Evolutionary conservation across 352 stramenopile species (phyloP).

Genomic region (Globisporangium megalacanthum): DNA sequence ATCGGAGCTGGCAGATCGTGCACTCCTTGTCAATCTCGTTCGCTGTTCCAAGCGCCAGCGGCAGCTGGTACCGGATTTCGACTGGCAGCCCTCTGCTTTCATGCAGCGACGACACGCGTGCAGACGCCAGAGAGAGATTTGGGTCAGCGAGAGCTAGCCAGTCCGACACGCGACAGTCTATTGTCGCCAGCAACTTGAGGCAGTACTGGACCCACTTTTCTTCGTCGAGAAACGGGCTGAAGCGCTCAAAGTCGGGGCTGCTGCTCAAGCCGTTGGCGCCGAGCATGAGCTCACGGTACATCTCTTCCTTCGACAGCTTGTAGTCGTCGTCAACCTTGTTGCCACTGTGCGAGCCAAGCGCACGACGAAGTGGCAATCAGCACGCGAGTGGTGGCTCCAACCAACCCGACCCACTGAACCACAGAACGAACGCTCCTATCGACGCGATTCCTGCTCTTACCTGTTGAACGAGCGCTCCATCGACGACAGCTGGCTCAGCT

Average conservation of each 20-base stretch:
- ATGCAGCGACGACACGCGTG: not conserved
- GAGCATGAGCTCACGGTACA: conserved; percentile 58
- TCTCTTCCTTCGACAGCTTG: conserved; percentile 57
- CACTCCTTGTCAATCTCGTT: conserved; percentile 84
- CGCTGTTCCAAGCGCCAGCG: conserved; percentile 64
- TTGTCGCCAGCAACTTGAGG: not conserved
- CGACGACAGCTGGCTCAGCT: conserved; percentile 65
- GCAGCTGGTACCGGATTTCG: conserved; percentile 77
- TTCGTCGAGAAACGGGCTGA: conserved; percentile 74
- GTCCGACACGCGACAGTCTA: too few relatives aligned
- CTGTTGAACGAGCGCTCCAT: conserved; percentile 55
- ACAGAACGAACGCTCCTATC: too few relatives aligned
- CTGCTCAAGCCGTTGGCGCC: conserved; percentile 51
- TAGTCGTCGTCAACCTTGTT: conserved; percentile 44
- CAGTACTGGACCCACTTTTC: conserved; percentile 28
- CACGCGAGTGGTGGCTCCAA: too few relatives aligned
- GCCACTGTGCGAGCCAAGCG: conserved; percentile 10
- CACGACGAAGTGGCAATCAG: not conserved
- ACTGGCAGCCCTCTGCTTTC: conserved; percentile 53
- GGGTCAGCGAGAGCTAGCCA: too few relatives aligned
- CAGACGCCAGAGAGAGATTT: not conserved
- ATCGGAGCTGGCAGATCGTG: conserved; percentile 79
- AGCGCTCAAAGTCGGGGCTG: conserved; percentile 62
- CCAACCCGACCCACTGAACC: too few relatives aligned
- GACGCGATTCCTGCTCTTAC: conserved; percentile 17